Evolutionary conservation across 2,329 filamentous ascomycete species (phyloP), one percentile per base, ranked within the genome.

Genomic region (Elsinoe necatrix): DNA sequence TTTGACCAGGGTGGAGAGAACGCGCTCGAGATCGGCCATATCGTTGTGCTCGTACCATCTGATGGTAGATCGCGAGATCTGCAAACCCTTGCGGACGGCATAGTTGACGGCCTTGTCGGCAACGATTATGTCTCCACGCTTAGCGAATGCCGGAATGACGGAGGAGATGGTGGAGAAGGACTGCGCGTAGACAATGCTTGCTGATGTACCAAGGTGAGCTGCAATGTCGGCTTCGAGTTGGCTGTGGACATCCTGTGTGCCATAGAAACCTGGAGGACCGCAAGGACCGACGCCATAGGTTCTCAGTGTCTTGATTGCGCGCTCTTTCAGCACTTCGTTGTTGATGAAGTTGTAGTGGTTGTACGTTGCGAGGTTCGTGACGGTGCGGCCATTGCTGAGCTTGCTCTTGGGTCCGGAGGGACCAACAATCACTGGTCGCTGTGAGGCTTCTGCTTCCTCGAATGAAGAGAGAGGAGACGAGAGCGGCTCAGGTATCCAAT

Each of bases 301-400:
- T 59, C 92, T 87, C 37, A 98, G 80, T 0, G 91, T 95, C 70
- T 92, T 86, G 61, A 98, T 90, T 1, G 92, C 93, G 71, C 95
- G 95, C 64, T 96, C 90, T 68, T 95, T 95, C 66, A 98, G 84
- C 34, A 85, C 81, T 60, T 97, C 92, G 69, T 95, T 96, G 55
- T 83, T 83, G 62, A 95, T 89, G 71, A 98, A 90, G 75, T 98
- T 97, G 78, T 95, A 97, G 72, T 93, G 95, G 72, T 98, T 98
- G 75, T 90, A 93, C 1, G 89, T 95, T 35, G 89, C 92, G 61
- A 98, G 84, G 69, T 98, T 98, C 57, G 82, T 89, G 21, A 96
- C 93, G 16, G 87, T 95, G 63, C 89, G 86, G 65, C 93, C 93
- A 71, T 85, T 95, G 48, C 84, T 78, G 56, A 98, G 81, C 71